Conservation (phyloP, 306 rosid genomes). For the Amphicarpaea edgeworthii region DNA sequence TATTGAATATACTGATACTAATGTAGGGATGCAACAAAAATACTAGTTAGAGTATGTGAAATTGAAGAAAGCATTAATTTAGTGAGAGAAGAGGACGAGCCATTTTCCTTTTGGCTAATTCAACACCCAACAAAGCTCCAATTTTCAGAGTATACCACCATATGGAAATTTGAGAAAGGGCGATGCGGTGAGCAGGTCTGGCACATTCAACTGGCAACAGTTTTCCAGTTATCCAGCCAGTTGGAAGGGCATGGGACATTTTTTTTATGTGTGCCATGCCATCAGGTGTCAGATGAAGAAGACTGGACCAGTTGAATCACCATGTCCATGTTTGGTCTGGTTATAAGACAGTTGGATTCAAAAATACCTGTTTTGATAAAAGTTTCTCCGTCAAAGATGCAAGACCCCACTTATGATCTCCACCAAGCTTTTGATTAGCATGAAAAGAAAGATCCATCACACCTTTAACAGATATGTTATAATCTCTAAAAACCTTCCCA, state of each 20-base stretch:
- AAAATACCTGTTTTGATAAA: conserved; percentile 72
- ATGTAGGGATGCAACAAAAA: neutral
- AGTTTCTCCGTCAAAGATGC: conserved; percentile 73
- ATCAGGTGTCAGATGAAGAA: conserved; percentile 1
- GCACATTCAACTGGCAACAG: conserved; percentile 18
- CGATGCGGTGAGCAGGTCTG: neutral
- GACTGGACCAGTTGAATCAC: neutral
- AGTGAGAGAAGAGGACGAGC: neutral
- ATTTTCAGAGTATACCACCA: no score
- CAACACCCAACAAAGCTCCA: neutral
- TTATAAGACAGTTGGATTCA: conserved; percentile 32
- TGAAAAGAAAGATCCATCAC: conserved; percentile 73
- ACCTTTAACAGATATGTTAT: conserved; percentile 66
- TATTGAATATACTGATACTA: neutral
- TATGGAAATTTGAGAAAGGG: neutral
- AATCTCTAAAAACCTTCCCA: conserved; percentile 77
- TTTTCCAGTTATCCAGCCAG: conserved; percentile 26
- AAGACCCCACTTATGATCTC: conserved; percentile 69
- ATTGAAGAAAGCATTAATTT: neutral
- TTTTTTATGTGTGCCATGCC: conserved; percentile 28
- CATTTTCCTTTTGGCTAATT: conserved; percentile 14
- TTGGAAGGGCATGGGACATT: conserved; percentile 12
- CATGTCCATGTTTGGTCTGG: conserved; percentile 16
- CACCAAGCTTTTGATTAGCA: conserved; percentile 77
- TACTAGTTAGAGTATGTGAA: neutral